Base-by-base conservation (phyloP, 805 yeast species). In the Torulaspora quercuum region DNA sequence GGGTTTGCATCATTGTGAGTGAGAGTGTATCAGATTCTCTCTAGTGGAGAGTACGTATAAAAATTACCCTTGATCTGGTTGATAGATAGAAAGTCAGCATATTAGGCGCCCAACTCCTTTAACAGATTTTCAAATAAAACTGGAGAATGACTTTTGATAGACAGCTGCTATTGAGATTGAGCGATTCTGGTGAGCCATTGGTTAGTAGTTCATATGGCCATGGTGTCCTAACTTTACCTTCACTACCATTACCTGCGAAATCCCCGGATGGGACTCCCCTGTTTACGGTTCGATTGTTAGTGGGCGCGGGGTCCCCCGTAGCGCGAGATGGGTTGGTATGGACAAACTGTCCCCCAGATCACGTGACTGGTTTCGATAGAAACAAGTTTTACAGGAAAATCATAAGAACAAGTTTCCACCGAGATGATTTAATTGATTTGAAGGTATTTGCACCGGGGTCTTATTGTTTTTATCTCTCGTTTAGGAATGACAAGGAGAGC, bases 291-390 rank as follows among this genome's bases (percentile, higher is more conserved):
- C 69, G 78, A 28, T 67, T 90, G 42, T 72, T 73, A 37, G 64
- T 90, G 41, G 76, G 80, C 23, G 92, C 95, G 2, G 85, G 95
- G 7, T 73, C 90, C 5, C 72, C 75, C 10, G 75, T 87, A 10
- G 68, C 85, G 7, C 75, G 83, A 50, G 76, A 78, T 20, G 96
- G 92, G 5, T 64, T 68, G 6, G 67, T 90, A 20, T 75, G 80
- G 76, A 77, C 85, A 30, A 89, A 89, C 60, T 73, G 78, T 9
- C 94, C 95, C 1, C 66, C 69, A 2, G 50, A 54, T 11, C 56
- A 50, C 22, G 46, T 49, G 3, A 60, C 64, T 2, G 52, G 47
- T 7, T 89, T 82, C 50, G 68, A 74, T 10, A 71, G 97, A 44
- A 57, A 69, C 27, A 67, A 63, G 33, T 85, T 74, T 57, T 67